Base-by-base conservation (phyloP, 116 monocot species). In the Zostera marina region DNA sequence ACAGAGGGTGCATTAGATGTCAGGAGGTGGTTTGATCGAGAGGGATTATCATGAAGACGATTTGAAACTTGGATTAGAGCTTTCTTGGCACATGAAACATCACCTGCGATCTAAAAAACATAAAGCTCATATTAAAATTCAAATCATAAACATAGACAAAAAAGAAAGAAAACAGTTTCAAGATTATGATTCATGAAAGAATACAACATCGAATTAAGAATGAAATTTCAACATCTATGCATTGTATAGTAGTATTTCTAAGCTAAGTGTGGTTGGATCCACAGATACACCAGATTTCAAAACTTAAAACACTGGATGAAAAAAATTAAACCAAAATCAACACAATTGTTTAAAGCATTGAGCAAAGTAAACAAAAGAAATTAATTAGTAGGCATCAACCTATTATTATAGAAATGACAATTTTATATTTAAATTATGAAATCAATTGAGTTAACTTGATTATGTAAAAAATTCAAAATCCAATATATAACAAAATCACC, bases 11-110 rank as follows among this genome's bases (percentile, higher is more conserved):
- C 47, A 53, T 32, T 70, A 41, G 78, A 76, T 11, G 76, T 64
- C 41, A 93, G 76, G 2, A 83, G 42, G 49, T 87, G 80, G 66
- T 87, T 80, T n/a, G 87, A 84, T 11, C 83, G 87, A 54, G 96
- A 96, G 1, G 96, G 96, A 74, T 89, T 89, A 21, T 89, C 85
- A 72, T 85, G 89, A 24, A 96, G 76, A 9, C 85, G 82, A 56
- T 77, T 70, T 12, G 96, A 82, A 42, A 89, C 71, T 80, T 76
- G 73, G 60, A 73, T 60, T 61, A 96, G 72, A 58, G 96, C 96
- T 64, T 82, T 96, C 70, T 72, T 96, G 8, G 85, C 96, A 65
- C 72, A 68, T 46, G 79, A 21, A 1, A 78, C 69, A 54, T 96
- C 96, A 23, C 96, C 96, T 48, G 78, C 68, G 25, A 96, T 89